phyloP scores from a whole-genome alignment of 1,284 basidiomycete species.

The Austroboletus novae-zelandiae region DNA sequence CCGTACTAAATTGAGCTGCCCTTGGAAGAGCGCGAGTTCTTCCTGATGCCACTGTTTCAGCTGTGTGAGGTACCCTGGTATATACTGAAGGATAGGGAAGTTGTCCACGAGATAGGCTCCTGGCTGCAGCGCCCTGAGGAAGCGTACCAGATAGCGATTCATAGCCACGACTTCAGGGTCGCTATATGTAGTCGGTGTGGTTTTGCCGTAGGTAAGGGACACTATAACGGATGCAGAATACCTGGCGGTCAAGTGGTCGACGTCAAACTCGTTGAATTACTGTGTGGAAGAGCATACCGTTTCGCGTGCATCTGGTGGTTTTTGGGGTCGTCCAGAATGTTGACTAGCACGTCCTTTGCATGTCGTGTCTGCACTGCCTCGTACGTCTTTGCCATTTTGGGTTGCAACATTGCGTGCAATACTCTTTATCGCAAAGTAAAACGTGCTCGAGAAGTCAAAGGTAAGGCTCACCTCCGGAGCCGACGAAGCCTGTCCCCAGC shows the following conservation, averaged over 20 bases:
- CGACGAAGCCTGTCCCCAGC: slow-evolving; percentile 11
- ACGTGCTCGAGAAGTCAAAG: background rate
- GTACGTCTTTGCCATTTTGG: slow-evolving; percentile 45
- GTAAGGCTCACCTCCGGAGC: slow-evolving; percentile 9
- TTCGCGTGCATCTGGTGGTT: slow-evolving; percentile 52
- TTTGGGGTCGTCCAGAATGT: slow-evolving; percentile 49
- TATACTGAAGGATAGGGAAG: slow-evolving; percentile 52
- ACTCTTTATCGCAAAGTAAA: slow-evolving; percentile 34
- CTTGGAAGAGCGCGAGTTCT: slow-evolving; percentile 54
- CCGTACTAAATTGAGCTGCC: slow-evolving; percentile 45
- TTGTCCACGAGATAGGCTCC: slow-evolving; percentile 51
- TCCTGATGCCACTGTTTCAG: slow-evolving; percentile 54
- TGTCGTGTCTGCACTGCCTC: slow-evolving; percentile 44
- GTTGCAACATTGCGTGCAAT: slow-evolving; percentile 53
- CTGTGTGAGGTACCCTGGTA: slow-evolving; percentile 57
- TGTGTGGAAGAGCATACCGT: slow-evolving; percentile 32
- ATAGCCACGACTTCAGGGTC: slow-evolving; percentile 32
- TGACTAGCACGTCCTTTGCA: slow-evolving; percentile 49
- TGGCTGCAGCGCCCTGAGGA: slow-evolving; percentile 43
- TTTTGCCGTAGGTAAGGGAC: slow-evolving; percentile 63
- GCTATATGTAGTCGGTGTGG: slow-evolving; percentile 16
- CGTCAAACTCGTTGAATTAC: background rate
- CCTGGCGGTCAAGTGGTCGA: slow-evolving; percentile 29
- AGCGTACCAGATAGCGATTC: slow-evolving; percentile 14
- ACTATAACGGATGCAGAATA: slow-evolving; percentile 65